Conservation (phyloP, 805 yeast genomes). For the Cyberlindnera galapagoensis region DNA sequence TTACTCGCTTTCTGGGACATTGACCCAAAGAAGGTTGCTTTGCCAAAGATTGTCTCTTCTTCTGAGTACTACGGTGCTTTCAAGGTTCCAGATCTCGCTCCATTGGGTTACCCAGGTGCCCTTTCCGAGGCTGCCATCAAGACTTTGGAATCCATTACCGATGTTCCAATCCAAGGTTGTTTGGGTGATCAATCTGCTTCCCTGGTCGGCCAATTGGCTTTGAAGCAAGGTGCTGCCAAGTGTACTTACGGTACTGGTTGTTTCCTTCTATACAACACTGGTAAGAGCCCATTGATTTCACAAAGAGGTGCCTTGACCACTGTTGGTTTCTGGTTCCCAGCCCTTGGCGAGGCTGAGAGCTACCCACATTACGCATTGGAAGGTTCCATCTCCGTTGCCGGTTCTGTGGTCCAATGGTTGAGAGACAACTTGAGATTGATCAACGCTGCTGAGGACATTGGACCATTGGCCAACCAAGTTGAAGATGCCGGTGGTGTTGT, state of each 20-base stretch:
- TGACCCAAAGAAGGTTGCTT: conserved; percentile 53
- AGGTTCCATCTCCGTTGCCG: conserved; percentile 96
- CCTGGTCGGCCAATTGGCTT: conserved; percentile 85
- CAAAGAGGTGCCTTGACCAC: conserved; percentile 84
- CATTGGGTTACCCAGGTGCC: conserved; percentile 43
- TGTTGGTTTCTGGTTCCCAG: conserved; percentile 84
- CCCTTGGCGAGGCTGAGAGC: conserved; percentile 35
- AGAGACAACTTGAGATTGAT: conserved; percentile 84
- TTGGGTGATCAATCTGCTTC: conserved; percentile 95
- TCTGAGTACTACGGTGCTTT: conserved; percentile 75
- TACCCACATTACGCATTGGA: conserved; percentile 85
- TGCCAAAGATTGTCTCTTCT: conserved; percentile 76
- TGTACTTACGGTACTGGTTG: conserved; percentile 98
- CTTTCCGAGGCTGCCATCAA: conserved; percentile 48
- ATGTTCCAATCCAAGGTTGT: conserved; percentile 80
- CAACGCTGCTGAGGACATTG: conserved; percentile 77
- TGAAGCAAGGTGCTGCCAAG: conserved; percentile 78
- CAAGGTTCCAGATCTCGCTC: conserved; percentile 48
- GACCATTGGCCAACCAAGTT: conserved; percentile 82
- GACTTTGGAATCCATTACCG: conserved; percentile 42
- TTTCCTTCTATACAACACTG: conserved; percentile 84
- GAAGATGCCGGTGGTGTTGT: conserved; percentile 84
- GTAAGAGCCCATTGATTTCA: conserved; percentile 61
- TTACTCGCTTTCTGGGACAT: conserved; percentile 76
- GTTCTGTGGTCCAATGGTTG: conserved; percentile 90